Base-by-base conservation (phyloP, 2,329 filamentous ascomycete species). In the Daldinia sp. region DNA sequence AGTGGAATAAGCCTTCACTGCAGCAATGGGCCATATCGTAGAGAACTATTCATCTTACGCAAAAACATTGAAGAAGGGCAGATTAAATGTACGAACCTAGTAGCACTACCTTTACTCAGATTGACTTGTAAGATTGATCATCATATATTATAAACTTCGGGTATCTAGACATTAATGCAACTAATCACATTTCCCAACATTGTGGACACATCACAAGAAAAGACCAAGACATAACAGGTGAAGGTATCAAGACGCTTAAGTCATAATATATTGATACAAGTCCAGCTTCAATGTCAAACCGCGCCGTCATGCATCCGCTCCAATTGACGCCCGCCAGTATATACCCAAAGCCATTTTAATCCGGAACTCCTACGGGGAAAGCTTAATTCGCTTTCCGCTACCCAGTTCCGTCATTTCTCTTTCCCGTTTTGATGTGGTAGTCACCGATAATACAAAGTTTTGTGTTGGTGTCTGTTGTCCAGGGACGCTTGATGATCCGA, bases 401-500 rank as follows among this genome's bases (percentile, higher is more conserved):
- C 60, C 59, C 50, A 70, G 33, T 44, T 69, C 74, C 67, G 54
- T 66, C 37, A 68, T 63, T 56, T 73, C 72, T 42, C 72, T 59
- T 60, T 71, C 67, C 69, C 72, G 39, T 73, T 75, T 76, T 39
- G 59, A 60, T 41, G 53, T 18, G 53, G 20, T 53, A 53, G 57
- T 69, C 72, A 71, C 70, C 73, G 69, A 73, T 71, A 66, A 65
- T 71, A 73, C 73, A 76, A 51, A 60, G 44, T 69, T 73, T 61
- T 72, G 66, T 18, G 35, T 28, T 59, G 56, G 20, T 46, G 74
- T 73, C 70, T 74, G 70, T 68, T 75, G 42, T 72, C 18, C 69
- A 71, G 73, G 71, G 74, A 75, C 67, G 72, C 72, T 69, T 68
- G 71, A 72, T 62, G 69, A 75, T 71, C 68, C 74, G 68, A 72